These are phyloP conservation scores for Alternaria alternata DNA, from an alignment of 2,329 filamentous ascomycete genomes.

Conservation along the genomic window DNA sequence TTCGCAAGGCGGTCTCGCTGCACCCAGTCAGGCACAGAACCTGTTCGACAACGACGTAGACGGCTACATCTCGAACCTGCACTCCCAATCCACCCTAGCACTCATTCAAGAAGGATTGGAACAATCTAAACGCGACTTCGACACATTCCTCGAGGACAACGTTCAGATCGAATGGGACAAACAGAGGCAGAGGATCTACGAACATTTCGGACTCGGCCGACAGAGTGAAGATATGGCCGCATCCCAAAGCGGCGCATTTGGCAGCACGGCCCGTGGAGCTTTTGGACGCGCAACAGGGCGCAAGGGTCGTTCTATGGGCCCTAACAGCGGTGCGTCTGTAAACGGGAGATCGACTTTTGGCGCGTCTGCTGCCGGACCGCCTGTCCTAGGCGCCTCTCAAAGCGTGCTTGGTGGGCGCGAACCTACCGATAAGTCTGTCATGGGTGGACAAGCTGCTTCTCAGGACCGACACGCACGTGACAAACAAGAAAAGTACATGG, in stretches of 20 bases:
- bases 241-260: constrained; percentile 48
- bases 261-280: constrained; percentile 51
- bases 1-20: constrained; percentile 70
- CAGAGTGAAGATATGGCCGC: constrained; percentile 52
- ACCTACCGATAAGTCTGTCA: constrained; percentile 64
- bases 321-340: constrained; percentile 43
- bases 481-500: constrained; percentile 82
- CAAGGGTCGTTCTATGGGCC: constrained; percentile 51
- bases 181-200: constrained; percentile 90
- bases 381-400: constrained; percentile 83
- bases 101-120: constrained; percentile 93
- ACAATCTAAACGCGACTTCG: constrained; percentile 88
- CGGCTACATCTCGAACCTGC: constrained; percentile 83
- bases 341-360: constrained; percentile 61
- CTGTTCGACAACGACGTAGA: constrained; percentile 64
- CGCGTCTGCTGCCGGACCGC: constrained; percentile 73
- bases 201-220: constrained; percentile 85
- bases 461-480: constrained; percentile 82
- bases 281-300: constrained; percentile 61
- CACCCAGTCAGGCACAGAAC: constrained; percentile 48
- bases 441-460: constrained; percentile 59
- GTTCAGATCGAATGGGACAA: constrained; percentile 95
- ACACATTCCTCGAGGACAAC: constrained; percentile 92
- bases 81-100: constrained; percentile 87
- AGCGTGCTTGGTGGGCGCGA: constrained; percentile 67